Conservation (phyloP, 495 filamentous ascomycete genomes). For the Xylaria bambusicola region DNA sequence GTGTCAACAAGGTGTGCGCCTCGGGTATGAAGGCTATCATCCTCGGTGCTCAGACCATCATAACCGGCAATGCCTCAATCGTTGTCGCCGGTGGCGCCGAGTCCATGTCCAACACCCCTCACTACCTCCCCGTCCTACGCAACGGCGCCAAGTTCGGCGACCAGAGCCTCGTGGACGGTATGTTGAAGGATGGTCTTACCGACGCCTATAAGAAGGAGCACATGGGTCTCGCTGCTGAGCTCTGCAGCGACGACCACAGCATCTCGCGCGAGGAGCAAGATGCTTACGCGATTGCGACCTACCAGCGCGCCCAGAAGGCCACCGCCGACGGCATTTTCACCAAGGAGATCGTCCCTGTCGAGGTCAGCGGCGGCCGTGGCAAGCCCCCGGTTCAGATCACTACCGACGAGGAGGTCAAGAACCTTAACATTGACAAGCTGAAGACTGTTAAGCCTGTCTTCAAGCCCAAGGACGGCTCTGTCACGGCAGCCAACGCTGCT, state of each 20-base stretch:
- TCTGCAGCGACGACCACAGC: slow-evolving; percentile 82
- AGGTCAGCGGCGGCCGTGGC: slow-evolving; percentile 82
- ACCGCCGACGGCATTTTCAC: slow-evolving; percentile 75
- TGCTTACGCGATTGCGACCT: slow-evolving; percentile 87
- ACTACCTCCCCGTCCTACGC: slow-evolving; percentile 86
- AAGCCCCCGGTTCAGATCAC: slow-evolving; percentile 83
- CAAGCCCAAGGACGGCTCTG: slow-evolving; percentile 77
- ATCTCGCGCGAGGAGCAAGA: slow-evolving; percentile 85
- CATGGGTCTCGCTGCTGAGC: slow-evolving; percentile 91
- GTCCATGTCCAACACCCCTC: slow-evolving; percentile 97
- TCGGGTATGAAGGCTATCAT: slow-evolving; percentile 92
- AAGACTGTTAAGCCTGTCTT: slow-evolving; percentile 83
- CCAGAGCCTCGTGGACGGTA: slow-evolving; percentile 80
- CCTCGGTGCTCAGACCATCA: slow-evolving; percentile 92
- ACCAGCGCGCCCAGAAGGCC: slow-evolving; percentile 87
- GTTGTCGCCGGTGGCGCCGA: slow-evolving; percentile 92
- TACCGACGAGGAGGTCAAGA: slow-evolving; percentile 93
- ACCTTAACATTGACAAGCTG: slow-evolving; percentile 93
- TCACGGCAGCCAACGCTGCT: slow-evolving; percentile 96
- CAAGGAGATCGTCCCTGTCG: slow-evolving; percentile 85
- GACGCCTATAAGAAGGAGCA: slow-evolving; percentile 91
- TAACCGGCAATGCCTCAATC: slow-evolving; percentile 86
- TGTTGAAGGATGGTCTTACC: slow-evolving; percentile 87
- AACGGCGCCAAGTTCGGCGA: slow-evolving; percentile 88
- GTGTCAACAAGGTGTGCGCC: slow-evolving; percentile 98